These are phyloP conservation scores for Saccharomycopsis synnaedendra DNA, from an alignment of 805 yeast species.

Conservation along the genomic window DNA sequence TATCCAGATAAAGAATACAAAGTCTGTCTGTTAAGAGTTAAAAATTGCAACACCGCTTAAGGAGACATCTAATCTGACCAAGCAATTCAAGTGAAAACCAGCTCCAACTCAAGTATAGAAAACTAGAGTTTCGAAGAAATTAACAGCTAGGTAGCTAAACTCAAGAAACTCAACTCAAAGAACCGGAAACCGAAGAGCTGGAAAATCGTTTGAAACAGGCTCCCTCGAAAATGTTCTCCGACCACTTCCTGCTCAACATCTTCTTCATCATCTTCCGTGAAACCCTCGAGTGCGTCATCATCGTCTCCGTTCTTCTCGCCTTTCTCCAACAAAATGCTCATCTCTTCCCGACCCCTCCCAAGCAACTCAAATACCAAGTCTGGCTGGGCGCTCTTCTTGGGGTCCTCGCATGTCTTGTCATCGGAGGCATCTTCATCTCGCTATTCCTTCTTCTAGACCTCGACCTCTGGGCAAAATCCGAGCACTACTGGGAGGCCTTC, in stretches of 20 bases:
- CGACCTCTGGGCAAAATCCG: conserved; percentile 81
- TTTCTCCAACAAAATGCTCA: conserved; percentile 59
- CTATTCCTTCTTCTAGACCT: conserved; percentile 68
- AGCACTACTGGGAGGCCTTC: conserved; percentile 80
- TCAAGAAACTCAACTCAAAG: neutral
- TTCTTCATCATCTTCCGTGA: conserved; percentile 91
- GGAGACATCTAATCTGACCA: too few relatives aligned
- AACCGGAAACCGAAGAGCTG: neutral
- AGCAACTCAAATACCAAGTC: conserved; percentile 50
- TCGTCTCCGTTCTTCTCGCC: conserved; percentile 83
- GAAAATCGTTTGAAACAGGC: neutral
- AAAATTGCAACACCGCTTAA: too few relatives aligned
- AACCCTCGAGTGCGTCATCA: conserved; percentile 81
- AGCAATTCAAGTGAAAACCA: too few relatives aligned
- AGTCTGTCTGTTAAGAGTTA: too few relatives aligned
- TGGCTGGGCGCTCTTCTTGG: conserved; percentile 77
- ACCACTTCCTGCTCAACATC: conserved; percentile 25
- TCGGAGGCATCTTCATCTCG: conserved; percentile 62
- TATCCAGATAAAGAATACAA: too few relatives aligned
- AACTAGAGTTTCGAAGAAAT: too few relatives aligned
- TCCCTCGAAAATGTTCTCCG: neutral
- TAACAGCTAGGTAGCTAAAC: neutral
- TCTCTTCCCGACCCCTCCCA: neutral
- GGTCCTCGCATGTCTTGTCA: conserved; percentile 49
- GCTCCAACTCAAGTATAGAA: too few relatives aligned